phyloP scores from a whole-genome alignment of 805 yeast genomes.

The Saccharomycopsis oosterbeekiorum region DNA sequence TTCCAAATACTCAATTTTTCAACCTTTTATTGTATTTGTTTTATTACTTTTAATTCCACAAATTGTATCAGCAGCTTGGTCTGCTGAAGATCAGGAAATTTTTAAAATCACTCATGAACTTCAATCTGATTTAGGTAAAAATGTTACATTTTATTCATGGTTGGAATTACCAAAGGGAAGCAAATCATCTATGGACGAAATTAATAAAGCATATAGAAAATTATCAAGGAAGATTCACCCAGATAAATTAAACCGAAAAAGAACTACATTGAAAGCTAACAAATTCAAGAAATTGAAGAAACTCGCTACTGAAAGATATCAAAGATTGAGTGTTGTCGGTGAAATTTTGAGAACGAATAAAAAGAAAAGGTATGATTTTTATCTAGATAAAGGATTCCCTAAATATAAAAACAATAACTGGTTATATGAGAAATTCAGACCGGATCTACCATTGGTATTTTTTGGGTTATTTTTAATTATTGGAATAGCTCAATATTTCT shows the following conservation, averaged over 20 bases:
- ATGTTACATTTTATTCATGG: constrained; percentile 61
- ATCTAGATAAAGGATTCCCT: constrained; percentile 78
- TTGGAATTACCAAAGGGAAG: constrained; percentile 34
- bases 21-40: constrained; percentile 1
- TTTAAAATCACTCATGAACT: constrained; percentile 62
- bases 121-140: constrained; percentile 49
- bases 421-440: constrained; percentile 58
- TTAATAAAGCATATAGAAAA: constrained; percentile 58
- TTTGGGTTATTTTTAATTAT: constrained; percentile 40
- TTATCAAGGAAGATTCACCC: constrained; percentile 74
- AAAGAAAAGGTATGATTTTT: constrained; percentile 75
- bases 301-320: constrained; percentile 58
- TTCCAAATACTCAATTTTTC: not conserved
- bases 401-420: constrained; percentile 57
- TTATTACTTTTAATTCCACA: constrained; percentile 21
- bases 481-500: constrained; percentile 47
- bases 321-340: constrained; percentile 67
- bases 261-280: constrained; percentile 27
- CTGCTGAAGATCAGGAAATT: constrained; percentile 68
- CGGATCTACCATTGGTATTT: constrained; percentile 45
- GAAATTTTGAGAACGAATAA: constrained; percentile 55
- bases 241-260: constrained; percentile 49
- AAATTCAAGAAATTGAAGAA: constrained; percentile 27
- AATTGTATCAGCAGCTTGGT: constrained; percentile 34
- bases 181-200: constrained; percentile 40